These are phyloP conservation scores for Fimicolochytrium jonesii DNA, from an alignment of 192 early-diverging fungal species.

Conservation along the genomic window DNA sequence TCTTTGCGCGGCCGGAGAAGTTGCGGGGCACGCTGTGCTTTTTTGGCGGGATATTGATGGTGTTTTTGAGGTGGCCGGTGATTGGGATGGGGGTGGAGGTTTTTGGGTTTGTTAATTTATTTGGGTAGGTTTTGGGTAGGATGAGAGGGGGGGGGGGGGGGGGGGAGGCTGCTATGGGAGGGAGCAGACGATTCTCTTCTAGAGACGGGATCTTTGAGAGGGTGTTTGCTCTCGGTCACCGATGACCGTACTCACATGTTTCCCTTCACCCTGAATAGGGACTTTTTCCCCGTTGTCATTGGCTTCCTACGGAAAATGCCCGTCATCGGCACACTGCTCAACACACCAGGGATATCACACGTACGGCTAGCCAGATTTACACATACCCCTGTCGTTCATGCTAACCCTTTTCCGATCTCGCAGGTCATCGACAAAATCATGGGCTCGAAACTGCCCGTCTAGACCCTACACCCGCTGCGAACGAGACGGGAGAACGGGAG, in stretches of 20 bases:
- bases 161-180: conserved; percentile 77
- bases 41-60: conserved; percentile 81
- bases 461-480: too few species aligned
- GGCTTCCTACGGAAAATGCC: conserved; percentile 85
- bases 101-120: conserved; percentile 96
- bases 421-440: conserved; percentile 51
- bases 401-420: not conserved
- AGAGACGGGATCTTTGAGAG: conserved; percentile 86
- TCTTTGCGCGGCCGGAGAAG: conserved; percentile 85
- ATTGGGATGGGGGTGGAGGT: conserved; percentile 84
- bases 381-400: not conserved
- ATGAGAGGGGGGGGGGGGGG: conserved; percentile 76
- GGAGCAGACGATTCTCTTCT: conserved; percentile 77
- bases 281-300: conserved; percentile 94
- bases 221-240: conserved; percentile 76
- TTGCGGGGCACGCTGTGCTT: conserved; percentile 85
- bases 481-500: too few species aligned
- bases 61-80: conserved; percentile 86
- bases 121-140: too few species aligned
- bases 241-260: conserved; percentile 93
- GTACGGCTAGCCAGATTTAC: not conserved
- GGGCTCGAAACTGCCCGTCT: conserved; percentile 58
- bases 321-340: conserved; percentile 82
- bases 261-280: conserved; percentile 64
- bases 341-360: conserved; percentile 76